A percentile compares a stretch with the other conserved stretches of the same genome.
These are phyloP conservation scores for Stemphylium vesicarium DNA, from an alignment of 2,329 filamentous ascomycete species.

Conservation along the genomic window DNA sequence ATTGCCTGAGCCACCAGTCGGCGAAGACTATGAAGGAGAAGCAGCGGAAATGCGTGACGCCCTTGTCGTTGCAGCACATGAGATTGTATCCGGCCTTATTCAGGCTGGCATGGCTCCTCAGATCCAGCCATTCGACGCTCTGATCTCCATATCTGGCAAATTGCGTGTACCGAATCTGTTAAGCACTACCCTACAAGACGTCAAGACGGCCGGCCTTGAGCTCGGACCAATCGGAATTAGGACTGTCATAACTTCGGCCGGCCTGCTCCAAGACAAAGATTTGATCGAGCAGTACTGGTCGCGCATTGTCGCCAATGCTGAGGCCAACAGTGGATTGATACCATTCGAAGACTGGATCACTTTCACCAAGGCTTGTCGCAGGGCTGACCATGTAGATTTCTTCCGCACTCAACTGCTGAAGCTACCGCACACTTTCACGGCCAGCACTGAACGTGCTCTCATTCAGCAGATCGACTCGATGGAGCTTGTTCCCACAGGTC, in stretches of 20 bases:
- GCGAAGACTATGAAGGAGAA: constrained; percentile 25
- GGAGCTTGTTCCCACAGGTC: neutral
- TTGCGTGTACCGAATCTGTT: constrained; percentile 35
- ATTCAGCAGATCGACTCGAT: constrained; percentile 8
- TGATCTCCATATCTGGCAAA: constrained; percentile 41
- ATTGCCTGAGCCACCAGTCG: constrained; percentile 26
- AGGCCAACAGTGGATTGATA: constrained; percentile 29
- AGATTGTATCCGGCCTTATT: constrained; percentile 30
- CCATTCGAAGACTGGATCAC: constrained; percentile 41
- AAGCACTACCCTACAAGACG: constrained; percentile 31
- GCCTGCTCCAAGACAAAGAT: constrained; percentile 28
- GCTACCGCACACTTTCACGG: constrained; percentile 33
- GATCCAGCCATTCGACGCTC: constrained; percentile 29
- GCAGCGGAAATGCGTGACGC: constrained; percentile 28
- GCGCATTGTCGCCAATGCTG: constrained; percentile 28
- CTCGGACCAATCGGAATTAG: constrained; percentile 31
- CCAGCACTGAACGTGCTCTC: constrained; percentile 15
- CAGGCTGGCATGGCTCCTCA: constrained; percentile 37
- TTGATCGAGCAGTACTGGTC: constrained; percentile 43
- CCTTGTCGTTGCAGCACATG: constrained; percentile 33
- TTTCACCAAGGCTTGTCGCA: constrained; percentile 40
- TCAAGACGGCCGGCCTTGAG: constrained; percentile 24
- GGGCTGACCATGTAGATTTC: constrained; percentile 27
- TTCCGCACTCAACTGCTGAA: constrained; percentile 34
- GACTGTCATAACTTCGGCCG: constrained; percentile 37